A percentile compares a stretch with the other conserved stretches of the same genome.
These are phyloP conservation scores for Lagenaria siceraria DNA, from an alignment of 306 rosid species.

Conservation along the genomic window DNA sequence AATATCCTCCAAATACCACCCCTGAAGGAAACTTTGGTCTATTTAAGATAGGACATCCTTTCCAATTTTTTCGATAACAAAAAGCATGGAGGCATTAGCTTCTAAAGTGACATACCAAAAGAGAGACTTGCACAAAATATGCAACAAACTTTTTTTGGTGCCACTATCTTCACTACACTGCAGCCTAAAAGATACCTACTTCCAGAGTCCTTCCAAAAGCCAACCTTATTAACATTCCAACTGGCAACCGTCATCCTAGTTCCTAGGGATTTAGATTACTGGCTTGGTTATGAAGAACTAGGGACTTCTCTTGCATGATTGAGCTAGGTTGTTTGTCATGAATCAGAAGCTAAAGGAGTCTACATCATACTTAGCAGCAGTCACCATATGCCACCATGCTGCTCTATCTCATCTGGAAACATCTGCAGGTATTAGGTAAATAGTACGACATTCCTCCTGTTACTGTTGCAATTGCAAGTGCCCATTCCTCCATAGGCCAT, in stretches of 20 bases:
- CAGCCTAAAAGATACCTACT: neutral
- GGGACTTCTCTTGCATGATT: neutral
- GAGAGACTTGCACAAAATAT: neutral
- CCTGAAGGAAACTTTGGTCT: neutral
- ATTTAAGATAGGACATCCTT: neutral
- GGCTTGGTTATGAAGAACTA: neutral
- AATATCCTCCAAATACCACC: neutral
- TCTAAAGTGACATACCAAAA: neutral
- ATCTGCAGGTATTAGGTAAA: too few relatives aligned
- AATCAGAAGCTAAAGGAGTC: neutral
- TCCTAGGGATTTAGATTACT: neutral
- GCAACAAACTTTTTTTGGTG: neutral
- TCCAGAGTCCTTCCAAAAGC: neutral
- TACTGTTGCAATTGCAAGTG: neutral
- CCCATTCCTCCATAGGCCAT: neutral
- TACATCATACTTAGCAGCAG: neutral
- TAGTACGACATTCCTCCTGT: neutral
- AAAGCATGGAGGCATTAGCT: neutral
- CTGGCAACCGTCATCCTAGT: neutral
- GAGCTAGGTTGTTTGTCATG: neutral
- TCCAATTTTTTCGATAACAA: neutral
- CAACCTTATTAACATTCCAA: neutral
- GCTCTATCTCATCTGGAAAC: too few relatives aligned
- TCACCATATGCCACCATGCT: too few relatives aligned
- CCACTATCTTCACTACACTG: neutral